Evolutionary conservation across 495 filamentous ascomycete species (phyloP), one percentile per base, ranked within the genome.

Genomic region (Lindgomyces ingoldianus): DNA sequence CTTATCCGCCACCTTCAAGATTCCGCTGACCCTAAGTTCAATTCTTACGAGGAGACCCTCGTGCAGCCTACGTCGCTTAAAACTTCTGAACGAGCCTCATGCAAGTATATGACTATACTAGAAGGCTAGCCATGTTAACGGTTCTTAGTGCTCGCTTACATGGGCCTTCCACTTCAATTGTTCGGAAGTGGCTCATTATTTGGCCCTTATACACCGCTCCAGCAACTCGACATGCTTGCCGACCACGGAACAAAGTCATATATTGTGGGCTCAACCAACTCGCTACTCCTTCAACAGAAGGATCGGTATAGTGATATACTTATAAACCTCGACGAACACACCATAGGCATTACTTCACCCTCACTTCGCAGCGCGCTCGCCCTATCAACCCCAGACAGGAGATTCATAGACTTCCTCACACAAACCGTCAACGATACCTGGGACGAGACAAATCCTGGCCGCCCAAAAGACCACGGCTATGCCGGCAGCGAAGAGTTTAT

Each of bases 401-500:
- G 94, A 59, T 98, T 93, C 93, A 96, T 98, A 63, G 94, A 98
- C 74, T 91, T 93, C 67, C 82, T 98, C 44, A 92, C 91, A 9
- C 91, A 95, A 73, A 89, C 91, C 45, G 90, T 98, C 33, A 90
- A 91, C 69, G 93, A 97, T 60, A 96, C 93, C 0, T 98, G 94
- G 94, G 93, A 98, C 75, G 91, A 96, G 41, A 41, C 85, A 4
- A 92, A 98, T 74, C 94, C 94, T 6, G 81, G 85, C 52, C 84
- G 89, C 44, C 94, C 94, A 16, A 96, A 92, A 68, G 96, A 91
- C 6, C 88, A 96, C 80, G 93, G 93, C 18, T 98, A 96, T 72
- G 88, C 91, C 68, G 94, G 94, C 53, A 96, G 93, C 62, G 94
- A 98, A 78, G 95, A 98, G 72, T 98, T 97, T 73, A 98, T 98